Conservation (phyloP, 1,284 basidiomycete genomes). For the Naganishia liquefaciens region DNA sequence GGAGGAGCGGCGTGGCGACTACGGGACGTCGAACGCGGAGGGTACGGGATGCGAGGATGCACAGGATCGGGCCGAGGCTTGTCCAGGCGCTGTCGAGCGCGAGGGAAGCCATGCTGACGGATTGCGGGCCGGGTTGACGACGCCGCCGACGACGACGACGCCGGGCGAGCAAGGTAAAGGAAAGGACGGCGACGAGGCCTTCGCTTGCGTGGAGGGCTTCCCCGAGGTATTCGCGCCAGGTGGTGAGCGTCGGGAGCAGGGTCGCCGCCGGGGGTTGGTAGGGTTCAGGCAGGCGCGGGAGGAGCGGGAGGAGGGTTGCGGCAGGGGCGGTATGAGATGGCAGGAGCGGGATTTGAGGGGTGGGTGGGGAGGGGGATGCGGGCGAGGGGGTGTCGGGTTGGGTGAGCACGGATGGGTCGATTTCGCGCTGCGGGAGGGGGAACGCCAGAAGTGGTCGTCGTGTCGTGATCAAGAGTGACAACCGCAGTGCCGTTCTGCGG, state of each 20-base stretch:
- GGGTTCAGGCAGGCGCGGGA: constrained; percentile 42
- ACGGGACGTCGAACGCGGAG: constrained; percentile 37
- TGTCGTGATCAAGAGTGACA: constrained; percentile 70
- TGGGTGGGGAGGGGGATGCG: constrained; percentile 45
- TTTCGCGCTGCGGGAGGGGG: constrained; percentile 78
- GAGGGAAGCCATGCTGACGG: not conserved
- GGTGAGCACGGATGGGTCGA: constrained; percentile 70
- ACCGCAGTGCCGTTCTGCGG: constrained; percentile 68
- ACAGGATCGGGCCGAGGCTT: constrained; percentile 56
- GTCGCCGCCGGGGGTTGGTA: constrained; percentile 43
- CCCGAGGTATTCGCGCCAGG: constrained; percentile 38
- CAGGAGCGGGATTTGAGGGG: constrained; percentile 35
- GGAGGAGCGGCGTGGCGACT: constrained; percentile 38
- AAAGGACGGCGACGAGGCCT: constrained; percentile 33
- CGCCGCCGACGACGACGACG: not conserved
- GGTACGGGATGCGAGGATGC: constrained; percentile 56
- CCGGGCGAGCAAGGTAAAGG: constrained; percentile 9
- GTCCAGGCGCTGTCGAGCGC: constrained; percentile 10
- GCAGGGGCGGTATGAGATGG: constrained; percentile 62
- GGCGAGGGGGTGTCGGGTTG: constrained; percentile 58
- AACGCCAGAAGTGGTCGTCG: constrained; percentile 70
- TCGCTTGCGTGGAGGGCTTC: constrained; percentile 45
- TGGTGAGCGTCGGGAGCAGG: constrained; percentile 43
- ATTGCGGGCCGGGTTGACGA: no score
- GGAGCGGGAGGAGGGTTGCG: constrained; percentile 50